A percentile compares a stretch with the other conserved stretches of the same genome.
Conservation (phyloP, 2,329 filamentous ascomycete species). For the Beauveria brongniartii region DNA sequence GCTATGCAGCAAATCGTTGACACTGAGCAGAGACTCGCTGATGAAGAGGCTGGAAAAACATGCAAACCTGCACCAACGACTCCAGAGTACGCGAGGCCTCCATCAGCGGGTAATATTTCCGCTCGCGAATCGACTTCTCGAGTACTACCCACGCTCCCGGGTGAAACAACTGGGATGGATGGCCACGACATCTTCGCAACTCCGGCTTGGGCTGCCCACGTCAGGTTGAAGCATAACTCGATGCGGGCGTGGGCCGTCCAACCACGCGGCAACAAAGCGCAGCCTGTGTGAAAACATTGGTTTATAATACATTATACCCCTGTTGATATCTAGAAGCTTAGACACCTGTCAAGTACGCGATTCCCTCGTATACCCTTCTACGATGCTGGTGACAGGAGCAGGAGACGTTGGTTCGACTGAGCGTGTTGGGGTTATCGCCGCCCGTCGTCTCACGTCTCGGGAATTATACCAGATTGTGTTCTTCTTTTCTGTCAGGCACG, state of each 20-base stretch:
- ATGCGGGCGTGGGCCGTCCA: not conserved
- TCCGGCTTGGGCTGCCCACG: not conserved
- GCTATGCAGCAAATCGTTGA: constrained; percentile 34
- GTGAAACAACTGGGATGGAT: not conserved
- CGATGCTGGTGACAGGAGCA: too few relatives aligned
- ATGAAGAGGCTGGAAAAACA: constrained; percentile 16
- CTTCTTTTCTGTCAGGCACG: too few relatives aligned
- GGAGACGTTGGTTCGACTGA: too few relatives aligned
- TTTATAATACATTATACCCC: not conserved
- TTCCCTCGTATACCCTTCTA: too few relatives aligned
- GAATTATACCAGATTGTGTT: too few relatives aligned
- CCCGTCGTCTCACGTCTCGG: too few relatives aligned
- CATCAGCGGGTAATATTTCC: not conserved
- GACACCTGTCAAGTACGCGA: too few relatives aligned
- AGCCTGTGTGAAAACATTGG: not conserved
- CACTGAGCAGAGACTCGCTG: constrained; percentile 26
- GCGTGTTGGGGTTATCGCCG: too few relatives aligned
- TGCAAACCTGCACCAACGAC: not conserved
- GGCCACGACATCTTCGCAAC: constrained; percentile 4
- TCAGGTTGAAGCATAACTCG: not conserved
- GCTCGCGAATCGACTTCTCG: not conserved
- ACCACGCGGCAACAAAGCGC: not conserved
- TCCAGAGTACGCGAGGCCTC: not conserved
- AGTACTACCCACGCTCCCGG: not conserved
- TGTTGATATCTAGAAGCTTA: too few relatives aligned